Percentiles rank a stretch among this genome's conserved stretches.
These are phyloP conservation scores for Xylariaceae sp. DNA, from an alignment of 2,329 filamentous ascomycete species.

Conservation along the genomic window DNA sequence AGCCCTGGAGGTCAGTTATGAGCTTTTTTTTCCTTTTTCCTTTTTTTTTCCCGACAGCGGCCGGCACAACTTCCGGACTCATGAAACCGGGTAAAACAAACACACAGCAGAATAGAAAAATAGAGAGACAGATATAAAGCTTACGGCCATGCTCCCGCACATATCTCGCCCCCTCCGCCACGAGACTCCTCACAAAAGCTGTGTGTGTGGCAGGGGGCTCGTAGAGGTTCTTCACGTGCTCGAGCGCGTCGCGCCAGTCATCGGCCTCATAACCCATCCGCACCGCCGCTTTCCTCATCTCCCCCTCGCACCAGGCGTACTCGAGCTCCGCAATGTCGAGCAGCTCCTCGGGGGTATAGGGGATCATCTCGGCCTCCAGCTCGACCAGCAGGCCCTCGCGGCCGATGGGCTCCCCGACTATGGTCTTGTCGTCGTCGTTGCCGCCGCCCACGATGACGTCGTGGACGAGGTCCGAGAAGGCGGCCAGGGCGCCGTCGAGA, in stretches of 20 bases:
- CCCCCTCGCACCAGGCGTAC: constrained; percentile 49
- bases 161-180: constrained; percentile 46
- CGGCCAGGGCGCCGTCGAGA: constrained; percentile 35
- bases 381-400: constrained; percentile 45
- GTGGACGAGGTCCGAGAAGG: constrained; percentile 32
- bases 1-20: too few relatives aligned
- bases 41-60: too few relatives aligned
- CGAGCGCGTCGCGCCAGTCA: constrained; percentile 49
- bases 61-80: too few relatives aligned
- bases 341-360: constrained; percentile 53
- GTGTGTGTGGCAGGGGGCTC: constrained; percentile 50
- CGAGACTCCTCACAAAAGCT: constrained; percentile 45
- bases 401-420: constrained; percentile 54
- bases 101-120: too few relatives aligned
- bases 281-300: constrained; percentile 47
- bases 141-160: constrained; percentile 43
- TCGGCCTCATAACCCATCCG: constrained; percentile 42
- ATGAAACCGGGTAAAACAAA: too few relatives aligned
- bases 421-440: constrained; percentile 42
- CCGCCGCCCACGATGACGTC: constrained; percentile 39
- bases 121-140: too few relatives aligned
- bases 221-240: constrained; percentile 50
- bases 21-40: too few relatives aligned
- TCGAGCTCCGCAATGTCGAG: constrained; percentile 45
- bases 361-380: constrained; percentile 51